These are phyloP conservation scores for Leishmania tarentolae DNA, from an alignment of 208 protist species.

Conservation along the genomic window DNA sequence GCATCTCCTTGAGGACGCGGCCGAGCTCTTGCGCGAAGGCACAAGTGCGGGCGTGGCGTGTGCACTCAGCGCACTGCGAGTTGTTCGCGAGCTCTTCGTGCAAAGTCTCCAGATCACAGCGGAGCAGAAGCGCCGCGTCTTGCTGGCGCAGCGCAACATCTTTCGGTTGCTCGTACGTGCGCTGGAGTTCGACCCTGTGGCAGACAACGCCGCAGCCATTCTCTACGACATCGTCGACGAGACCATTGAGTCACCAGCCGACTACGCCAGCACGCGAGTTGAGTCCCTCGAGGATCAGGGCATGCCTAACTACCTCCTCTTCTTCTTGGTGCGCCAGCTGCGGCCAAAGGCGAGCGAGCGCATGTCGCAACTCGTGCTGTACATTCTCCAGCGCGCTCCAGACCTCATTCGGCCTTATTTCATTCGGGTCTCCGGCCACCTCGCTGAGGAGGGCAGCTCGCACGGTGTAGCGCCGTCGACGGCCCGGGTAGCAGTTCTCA, in stretches of 20 bases:
- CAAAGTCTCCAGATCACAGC: conserved; percentile 42
- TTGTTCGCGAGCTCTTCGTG: conserved; percentile 75
- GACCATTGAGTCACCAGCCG: conserved; percentile 73
- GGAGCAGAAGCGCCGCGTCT: conserved; percentile 57
- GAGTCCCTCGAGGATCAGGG: conserved; percentile 76
- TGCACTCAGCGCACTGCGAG: conserved; percentile 49
- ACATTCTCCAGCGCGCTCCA: conserved; percentile 76
- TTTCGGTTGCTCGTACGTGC: conserved; percentile 84
- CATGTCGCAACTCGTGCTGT: conserved; percentile 61
- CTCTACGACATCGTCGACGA: conserved; percentile 71
- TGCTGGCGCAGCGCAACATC: conserved; percentile 82
- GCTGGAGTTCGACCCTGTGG: conserved; percentile 62
- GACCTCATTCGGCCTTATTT: conserved; percentile 91
- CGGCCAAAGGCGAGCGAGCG: conserved; percentile 67
- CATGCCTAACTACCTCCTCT: conserved; percentile 91
- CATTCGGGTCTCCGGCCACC: conserved; percentile 75
- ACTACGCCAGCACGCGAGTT: conserved; percentile 77
- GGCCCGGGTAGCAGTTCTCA: conserved; percentile 67
- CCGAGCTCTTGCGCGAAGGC: conserved; percentile 82
- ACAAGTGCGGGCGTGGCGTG: conserved; percentile 54
- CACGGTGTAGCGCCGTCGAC: conserved; percentile 61
- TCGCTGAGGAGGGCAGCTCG: conserved; percentile 66
- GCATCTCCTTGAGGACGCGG: conserved; percentile 82
- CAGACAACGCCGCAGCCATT: conserved; percentile 61
- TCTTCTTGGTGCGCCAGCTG: conserved; percentile 85